These are phyloP conservation scores for Dipodascopsis uninucleata DNA, from an alignment of 805 yeast species.

Conservation along the genomic window DNA sequence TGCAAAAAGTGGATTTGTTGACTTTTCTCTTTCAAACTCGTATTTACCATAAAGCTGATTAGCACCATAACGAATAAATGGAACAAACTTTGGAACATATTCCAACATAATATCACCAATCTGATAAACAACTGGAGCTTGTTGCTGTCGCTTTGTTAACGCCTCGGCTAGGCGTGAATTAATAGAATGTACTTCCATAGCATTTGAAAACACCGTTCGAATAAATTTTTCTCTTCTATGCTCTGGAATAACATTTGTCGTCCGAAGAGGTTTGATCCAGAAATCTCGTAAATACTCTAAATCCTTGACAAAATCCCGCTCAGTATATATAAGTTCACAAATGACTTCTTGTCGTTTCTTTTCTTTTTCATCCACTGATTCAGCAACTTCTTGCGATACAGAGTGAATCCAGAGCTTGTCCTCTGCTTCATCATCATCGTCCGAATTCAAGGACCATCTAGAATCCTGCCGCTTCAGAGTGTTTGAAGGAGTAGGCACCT, in stretches of 20 bases:
- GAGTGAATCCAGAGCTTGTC: slow-evolving; percentile 91
- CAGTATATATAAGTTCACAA: slow-evolving; percentile 89
- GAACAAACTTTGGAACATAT: slow-evolving; percentile 80
- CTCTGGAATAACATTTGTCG: slow-evolving; percentile 82
- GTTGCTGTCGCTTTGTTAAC: slow-evolving; percentile 78
- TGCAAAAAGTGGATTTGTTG: slow-evolving; percentile 86
- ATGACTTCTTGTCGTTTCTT: slow-evolving; percentile 92
- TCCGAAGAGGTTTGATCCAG: slow-evolving; percentile 87
- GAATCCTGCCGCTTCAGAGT: slow-evolving; percentile 22
- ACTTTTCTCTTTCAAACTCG: slow-evolving; percentile 90
- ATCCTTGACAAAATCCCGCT: slow-evolving; percentile 91
- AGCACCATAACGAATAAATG: slow-evolving; percentile 90
- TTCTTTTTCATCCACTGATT: slow-evolving; percentile 74
- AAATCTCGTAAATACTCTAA: slow-evolving; percentile 88
- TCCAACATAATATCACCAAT: slow-evolving; percentile 86
- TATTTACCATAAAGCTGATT: slow-evolving; percentile 93
- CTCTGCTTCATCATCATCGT: slow-evolving; percentile 67
- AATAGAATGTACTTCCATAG: slow-evolving; percentile 77
- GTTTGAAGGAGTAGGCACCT: slow-evolving; percentile 52
- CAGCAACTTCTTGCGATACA: slow-evolving; percentile 75
- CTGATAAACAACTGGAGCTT: slow-evolving; percentile 75
- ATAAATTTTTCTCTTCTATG: slow-evolving; percentile 87
- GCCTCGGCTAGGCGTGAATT: slow-evolving; percentile 87
- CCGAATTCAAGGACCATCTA: slow-evolving; percentile 31
- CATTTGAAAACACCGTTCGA: slow-evolving; percentile 85